Base-by-base conservation (phyloP, 257 asterid genomes). In the Solanum piurae region DNA sequence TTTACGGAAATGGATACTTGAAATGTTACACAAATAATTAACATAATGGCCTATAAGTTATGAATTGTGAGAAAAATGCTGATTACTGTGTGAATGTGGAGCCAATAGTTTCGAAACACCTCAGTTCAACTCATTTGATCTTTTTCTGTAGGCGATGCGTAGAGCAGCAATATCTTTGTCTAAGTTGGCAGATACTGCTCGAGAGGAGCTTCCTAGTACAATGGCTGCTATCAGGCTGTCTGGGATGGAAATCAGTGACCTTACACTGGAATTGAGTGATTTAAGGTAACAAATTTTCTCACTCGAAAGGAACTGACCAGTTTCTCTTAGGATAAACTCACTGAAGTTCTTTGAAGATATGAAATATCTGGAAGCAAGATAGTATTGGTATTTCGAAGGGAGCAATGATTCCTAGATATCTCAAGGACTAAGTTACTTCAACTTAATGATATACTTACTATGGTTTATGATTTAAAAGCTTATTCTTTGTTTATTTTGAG, bases 221-320 rank as follows among this genome's bases (percentile, higher is more conserved):
- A 95, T 94, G 98, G 94, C 98, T 89, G 98, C 98, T 49, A 83
- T 95, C 88, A 94, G 98, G 91, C 91, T 95, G 85, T 91, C 98
- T 79, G 94, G 98, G 86, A 94, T 96, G 96, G 98, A 95, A 90
- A 92, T 96, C 89, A 95, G 98, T 92, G 98, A 96, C 89, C 97
- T 96, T 86, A 93, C 96, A 83, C 94, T 95, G 86, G 98, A 95
- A 92, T 86, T 96, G 82, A 95, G 93, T 91, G 98, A 95, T 86
- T 90, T 96, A 88, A 95, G 99, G 99, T 96, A 91, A 84, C 79
- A 85, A 58, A 31, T 84, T 76, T 84, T 77, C 16, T 52, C 85
- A 71, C 64, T 37, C 37, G 13, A 55, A 34, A 49, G 38, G 44
- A 25, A 25, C 69, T 38, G 83, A 7, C 34, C 34, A 38, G 60